phyloP scores from a whole-genome alignment of 768 basidiomycete genomes.

The Tephrocybe sp. region DNA sequence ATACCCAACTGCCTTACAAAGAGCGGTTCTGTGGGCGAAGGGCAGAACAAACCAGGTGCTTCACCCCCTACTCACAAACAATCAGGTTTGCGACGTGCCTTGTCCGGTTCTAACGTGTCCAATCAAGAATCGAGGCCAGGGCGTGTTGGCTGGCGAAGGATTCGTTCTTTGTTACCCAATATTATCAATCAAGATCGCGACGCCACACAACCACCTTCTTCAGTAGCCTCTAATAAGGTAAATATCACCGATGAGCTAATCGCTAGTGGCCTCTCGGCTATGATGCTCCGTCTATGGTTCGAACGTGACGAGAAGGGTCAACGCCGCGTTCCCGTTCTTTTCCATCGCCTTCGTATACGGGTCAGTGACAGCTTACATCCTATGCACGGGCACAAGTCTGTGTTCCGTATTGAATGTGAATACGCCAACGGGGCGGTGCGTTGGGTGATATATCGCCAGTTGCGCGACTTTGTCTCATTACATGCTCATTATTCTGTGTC shows the following conservation, averaged over 20 bases:
- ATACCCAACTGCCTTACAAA: conserved; percentile 1
- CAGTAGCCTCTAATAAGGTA: conserved; percentile 52
- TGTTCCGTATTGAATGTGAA: conserved; percentile 93
- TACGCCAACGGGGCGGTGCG: conserved; percentile 90
- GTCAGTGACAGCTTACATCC: conserved; percentile 87
- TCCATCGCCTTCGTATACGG: conserved; percentile 81
- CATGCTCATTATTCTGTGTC: conserved; percentile 89
- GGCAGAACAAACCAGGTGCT: neutral
- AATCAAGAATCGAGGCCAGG: conserved; percentile 24
- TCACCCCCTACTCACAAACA: conserved; percentile 6
- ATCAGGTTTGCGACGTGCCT: conserved; percentile 27
- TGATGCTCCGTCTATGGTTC: conserved; percentile 82
- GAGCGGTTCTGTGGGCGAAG: conserved; percentile 11
- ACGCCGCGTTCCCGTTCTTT: conserved; percentile 74
- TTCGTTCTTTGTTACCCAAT: conserved; percentile 67
- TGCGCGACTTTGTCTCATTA: conserved; percentile 88
- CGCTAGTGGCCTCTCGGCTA: conserved; percentile 72
- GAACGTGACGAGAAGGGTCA: conserved; percentile 86
- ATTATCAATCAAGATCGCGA: conserved; percentile 38
- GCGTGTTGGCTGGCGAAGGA: conserved; percentile 56
- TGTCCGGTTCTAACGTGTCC: conserved; percentile 31
- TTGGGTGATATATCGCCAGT: conserved; percentile 95
- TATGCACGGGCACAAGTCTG: conserved; percentile 69
- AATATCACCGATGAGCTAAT: conserved; percentile 85
- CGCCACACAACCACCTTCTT: conserved; percentile 39